A percentile compares a stretch with the other conserved stretches of the same genome.
Conservation (phyloP, 2,329 filamentous ascomycete species). For the Alternaria ethzedia region DNA sequence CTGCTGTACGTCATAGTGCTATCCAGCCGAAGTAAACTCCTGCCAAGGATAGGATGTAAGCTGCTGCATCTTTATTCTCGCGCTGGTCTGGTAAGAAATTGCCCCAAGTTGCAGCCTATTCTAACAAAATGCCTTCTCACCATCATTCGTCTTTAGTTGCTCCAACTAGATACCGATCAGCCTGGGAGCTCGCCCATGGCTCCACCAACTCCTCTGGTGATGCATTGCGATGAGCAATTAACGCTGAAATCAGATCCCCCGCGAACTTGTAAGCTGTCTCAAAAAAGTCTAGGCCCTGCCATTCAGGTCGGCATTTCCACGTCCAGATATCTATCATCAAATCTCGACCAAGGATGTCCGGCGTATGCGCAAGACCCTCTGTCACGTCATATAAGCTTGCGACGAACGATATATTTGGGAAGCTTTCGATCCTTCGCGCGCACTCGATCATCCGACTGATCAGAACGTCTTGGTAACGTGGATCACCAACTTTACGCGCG, state of each 20-base stretch:
- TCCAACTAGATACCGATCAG: background rate
- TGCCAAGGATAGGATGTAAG: background rate
- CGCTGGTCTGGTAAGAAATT: background rate
- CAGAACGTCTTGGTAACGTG: background rate
- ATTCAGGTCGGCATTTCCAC: background rate
- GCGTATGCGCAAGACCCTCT: background rate
- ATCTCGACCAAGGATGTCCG: background rate
- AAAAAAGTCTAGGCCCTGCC: background rate
- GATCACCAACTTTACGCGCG: background rate
- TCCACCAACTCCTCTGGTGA: background rate
- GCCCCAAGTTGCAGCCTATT: background rate
- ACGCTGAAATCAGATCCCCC: background rate
- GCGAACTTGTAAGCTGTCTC: background rate
- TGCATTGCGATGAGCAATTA: background rate
- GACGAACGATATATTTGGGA: background rate
- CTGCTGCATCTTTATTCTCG: background rate
- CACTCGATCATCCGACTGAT: background rate
- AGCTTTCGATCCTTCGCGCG: background rate
- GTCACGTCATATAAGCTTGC: background rate
- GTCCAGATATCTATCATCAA: background rate
- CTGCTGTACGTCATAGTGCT: background rate
- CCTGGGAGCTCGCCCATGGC: background rate
- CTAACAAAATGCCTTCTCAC: background rate
- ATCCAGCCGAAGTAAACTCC: background rate
- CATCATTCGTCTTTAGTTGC: background rate